phyloP scores from a whole-genome alignment of 148 eudicot species.

The Oxyria digyna region DNA sequence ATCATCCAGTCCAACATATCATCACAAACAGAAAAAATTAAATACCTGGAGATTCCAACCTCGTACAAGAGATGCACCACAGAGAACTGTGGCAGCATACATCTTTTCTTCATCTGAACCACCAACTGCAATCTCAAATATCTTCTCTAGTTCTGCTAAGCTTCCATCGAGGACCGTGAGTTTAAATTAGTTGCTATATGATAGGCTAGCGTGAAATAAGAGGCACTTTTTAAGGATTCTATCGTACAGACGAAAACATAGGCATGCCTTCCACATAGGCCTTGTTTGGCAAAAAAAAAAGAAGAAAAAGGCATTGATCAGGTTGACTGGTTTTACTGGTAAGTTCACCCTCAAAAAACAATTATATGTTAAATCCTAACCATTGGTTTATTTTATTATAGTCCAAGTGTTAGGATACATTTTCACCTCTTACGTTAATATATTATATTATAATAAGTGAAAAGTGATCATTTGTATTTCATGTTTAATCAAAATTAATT shows the following conservation, averaged over 20 bases:
- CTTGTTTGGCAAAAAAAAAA: no score
- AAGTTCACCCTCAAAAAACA: no score
- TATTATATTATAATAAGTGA: no score
- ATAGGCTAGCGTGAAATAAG: background rate
- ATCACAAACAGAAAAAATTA: background rate
- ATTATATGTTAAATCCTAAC: no score
- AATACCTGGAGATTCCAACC: conserved; percentile 98
- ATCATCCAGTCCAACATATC: background rate
- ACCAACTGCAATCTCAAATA: conserved; percentile 63
- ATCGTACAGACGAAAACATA: background rate
- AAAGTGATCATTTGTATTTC: no score
- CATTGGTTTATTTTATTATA: no score
- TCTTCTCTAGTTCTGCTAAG: conserved; percentile 87
- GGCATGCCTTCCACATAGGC: background rate
- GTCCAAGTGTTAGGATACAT: no score
- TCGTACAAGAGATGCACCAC: conserved; percentile 86
- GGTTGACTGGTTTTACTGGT: no score
- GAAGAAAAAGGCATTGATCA: no score
- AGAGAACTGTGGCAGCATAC: conserved; percentile 64
- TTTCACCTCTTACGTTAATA: no score
- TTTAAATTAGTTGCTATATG: conserved; percentile 1
- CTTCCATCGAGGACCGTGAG: conserved; percentile 52
- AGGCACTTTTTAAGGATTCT: background rate
- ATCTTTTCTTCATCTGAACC: conserved; percentile 87
- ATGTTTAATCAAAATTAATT: no score